Evolutionary conservation across 805 yeast species (phyloP), one percentile per base, ranked within the genome.

Genomic region (Saturnispora silvae): DNA sequence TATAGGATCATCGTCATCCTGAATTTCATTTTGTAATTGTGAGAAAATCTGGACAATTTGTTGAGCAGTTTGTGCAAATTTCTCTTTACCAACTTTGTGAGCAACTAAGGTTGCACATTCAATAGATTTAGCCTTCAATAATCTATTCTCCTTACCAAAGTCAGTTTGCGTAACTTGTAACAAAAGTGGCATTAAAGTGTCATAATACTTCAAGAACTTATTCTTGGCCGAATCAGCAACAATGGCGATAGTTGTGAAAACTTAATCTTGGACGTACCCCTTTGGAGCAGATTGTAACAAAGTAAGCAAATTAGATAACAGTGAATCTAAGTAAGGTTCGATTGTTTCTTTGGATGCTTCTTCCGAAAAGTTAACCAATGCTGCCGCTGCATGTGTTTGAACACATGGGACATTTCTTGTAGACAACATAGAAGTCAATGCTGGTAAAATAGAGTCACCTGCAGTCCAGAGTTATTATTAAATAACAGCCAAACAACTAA

Each of bases 341-440:
- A 92, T 64, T 9, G 78, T 74, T 44, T 82, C 94, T 52, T 84
- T 81, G 5, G 83, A 64, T 2, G 97, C 95, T 45, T 81, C 85
- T 60, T 92, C 98, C 28, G 89, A 75, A 56, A 92, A 92, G 57
- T 92, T 92, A 32, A 92, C 97, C 50, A 89, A 67, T 0, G 98
- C 98, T 36, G 98, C 98, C 29, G 98, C 96, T 14, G 96, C 97
- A 54, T 92, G 98, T 0, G 96, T 84, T 63, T 89, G 97, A 18
- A 92, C 98, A 52, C 97, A 69, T 35, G 94, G 89, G 40, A 80
- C 87, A 34, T 85, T 75, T 45, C 70, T 70, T 44, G 70, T 67
- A 3, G 79, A 76, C 36, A 92, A 69, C 65, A 74, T 84, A 10
- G 94, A 76, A 38, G 89, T 82, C 46, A 92, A 68, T 2, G 94